Percentiles rank a stretch among this genome's conserved stretches.
Evolutionary conservation across 352 stramenopile genomes (phyloP).

Genomic region (Globisporangium parvum): DNA sequence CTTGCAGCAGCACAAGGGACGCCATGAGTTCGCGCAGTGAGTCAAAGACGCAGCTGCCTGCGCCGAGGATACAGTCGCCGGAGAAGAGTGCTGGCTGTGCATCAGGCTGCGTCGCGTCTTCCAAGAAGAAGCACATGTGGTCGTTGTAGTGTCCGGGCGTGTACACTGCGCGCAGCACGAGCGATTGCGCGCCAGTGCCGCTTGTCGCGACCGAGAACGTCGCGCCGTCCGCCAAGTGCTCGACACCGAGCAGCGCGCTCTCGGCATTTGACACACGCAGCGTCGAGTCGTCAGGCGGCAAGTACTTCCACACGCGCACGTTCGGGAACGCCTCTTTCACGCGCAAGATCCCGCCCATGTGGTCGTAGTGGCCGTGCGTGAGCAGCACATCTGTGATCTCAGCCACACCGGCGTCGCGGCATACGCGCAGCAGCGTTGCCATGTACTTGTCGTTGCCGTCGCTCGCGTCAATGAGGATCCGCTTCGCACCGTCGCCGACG

Average conservation of each 20-base stretch:
- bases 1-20: slow-evolving; percentile 49
- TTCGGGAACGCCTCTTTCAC: slow-evolving; percentile 46
- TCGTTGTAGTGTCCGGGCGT: slow-evolving; percentile 85
- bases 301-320: slow-evolving; percentile 67
- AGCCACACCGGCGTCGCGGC: slow-evolving; percentile 28
- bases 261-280: slow-evolving; percentile 44
- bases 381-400: slow-evolving; percentile 77
- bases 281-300: slow-evolving; percentile 29
- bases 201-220: slow-evolving; percentile 24
- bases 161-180: slow-evolving; percentile 48
- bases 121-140: slow-evolving; percentile 75
- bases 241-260: slow-evolving; percentile 39
- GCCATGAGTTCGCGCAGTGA: slow-evolving; percentile 76
- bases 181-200: not conserved
- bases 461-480: slow-evolving; percentile 75
- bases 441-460: slow-evolving; percentile 67
- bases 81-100: slow-evolving; percentile 50
- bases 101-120: slow-evolving; percentile 3
- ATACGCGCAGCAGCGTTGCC: slow-evolving; percentile 30
- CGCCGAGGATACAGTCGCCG: slow-evolving; percentile 80
- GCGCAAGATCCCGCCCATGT: slow-evolving; percentile 77
- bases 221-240: slow-evolving; percentile 29
- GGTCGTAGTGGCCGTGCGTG: slow-evolving; percentile 87
- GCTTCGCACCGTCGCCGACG: slow-evolving; percentile 48
- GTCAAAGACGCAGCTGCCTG: slow-evolving; percentile 83